phyloP scores from a whole-genome alignment of 2,329 filamentous ascomycete genomes.

The Cercospora sesami region DNA sequence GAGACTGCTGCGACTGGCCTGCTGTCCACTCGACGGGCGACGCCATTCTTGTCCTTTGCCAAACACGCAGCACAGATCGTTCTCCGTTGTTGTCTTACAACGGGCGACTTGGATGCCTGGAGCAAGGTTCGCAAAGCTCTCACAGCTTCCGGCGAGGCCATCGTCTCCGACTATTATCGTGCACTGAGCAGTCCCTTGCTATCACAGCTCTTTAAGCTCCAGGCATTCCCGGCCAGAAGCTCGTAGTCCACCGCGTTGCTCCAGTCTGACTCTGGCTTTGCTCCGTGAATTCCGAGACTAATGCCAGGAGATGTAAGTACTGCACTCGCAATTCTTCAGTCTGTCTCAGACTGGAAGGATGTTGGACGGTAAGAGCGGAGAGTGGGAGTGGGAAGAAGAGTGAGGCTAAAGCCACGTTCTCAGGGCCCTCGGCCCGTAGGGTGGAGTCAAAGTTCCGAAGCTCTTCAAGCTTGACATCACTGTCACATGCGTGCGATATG shows the following conservation, averaged over 20 bases:
- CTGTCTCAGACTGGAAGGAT: background rate
- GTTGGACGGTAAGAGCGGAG: background rate
- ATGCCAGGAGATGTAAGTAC: too few relatives aligned
- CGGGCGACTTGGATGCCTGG: constrained; percentile 17
- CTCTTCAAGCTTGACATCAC: constrained; percentile 4
- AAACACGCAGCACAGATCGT: constrained; percentile 32
- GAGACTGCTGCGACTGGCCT: background rate
- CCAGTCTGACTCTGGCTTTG: background rate
- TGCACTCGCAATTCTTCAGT: background rate
- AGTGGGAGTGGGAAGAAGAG: background rate
- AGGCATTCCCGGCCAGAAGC: constrained; percentile 5
- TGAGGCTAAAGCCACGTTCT: constrained; percentile 2
- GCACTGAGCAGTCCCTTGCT: constrained; percentile 11
- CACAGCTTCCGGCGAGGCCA: constrained; percentile 31
- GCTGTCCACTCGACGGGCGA: background rate
- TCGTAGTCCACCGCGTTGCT: background rate
- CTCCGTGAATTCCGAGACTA: background rate
- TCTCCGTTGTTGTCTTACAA: constrained; percentile 26
- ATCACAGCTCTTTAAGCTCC: constrained; percentile 13
- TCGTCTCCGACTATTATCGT: constrained; percentile 8
- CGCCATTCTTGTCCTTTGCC: constrained; percentile 8
- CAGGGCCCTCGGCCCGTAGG: constrained; percentile 3
- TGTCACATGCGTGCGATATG: constrained; percentile 7
- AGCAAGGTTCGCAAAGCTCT: constrained; percentile 30
- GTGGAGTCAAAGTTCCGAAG: background rate